phyloP scores from a whole-genome alignment of 192 early-diverging fungal genomes.

The Backusella tuberculispora region DNA sequence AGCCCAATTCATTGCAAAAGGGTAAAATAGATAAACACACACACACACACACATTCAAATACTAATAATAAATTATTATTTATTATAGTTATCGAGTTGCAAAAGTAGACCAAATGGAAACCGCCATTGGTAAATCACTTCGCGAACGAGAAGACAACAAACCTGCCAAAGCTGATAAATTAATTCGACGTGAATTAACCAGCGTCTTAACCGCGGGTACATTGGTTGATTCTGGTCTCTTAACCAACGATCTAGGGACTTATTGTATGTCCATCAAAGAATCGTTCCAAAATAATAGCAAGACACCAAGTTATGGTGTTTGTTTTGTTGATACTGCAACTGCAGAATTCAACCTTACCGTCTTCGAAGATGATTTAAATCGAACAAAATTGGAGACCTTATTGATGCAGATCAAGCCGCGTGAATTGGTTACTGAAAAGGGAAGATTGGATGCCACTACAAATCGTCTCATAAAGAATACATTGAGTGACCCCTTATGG shows the following conservation, averaged over 20 bases:
- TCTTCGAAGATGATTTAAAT: constrained; percentile 84
- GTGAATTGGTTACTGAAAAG: constrained; percentile 89
- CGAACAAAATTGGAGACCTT: constrained; percentile 93
- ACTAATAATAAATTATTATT: not conserved
- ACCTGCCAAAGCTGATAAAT: constrained; percentile 59
- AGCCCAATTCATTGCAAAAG: constrained; percentile 92
- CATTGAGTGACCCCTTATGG: constrained; percentile 57
- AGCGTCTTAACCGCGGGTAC: constrained; percentile 90
- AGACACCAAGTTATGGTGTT: constrained; percentile 74
- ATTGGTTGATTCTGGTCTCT: constrained; percentile 82
- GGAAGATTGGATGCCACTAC: constrained; percentile 57
- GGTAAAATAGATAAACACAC: constrained; percentile 50
- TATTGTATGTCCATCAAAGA: constrained; percentile 95
- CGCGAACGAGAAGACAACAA: constrained; percentile 62
- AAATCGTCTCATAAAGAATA: constrained; percentile 65
- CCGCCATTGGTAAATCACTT: constrained; percentile 90
- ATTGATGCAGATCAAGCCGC: constrained; percentile 89
- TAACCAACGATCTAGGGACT: constrained; percentile 90
- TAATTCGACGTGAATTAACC: constrained; percentile 86
- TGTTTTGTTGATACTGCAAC: constrained; percentile 96
- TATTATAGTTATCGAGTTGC: constrained; percentile 75
- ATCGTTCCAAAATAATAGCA: constrained; percentile 35
- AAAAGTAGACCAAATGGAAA: constrained; percentile 98
- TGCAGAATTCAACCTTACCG: constrained; percentile 84
- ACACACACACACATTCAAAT: not conserved